phyloP scores from a whole-genome alignment of 1,284 basidiomycete species.

The Volvariella surrecta region DNA sequence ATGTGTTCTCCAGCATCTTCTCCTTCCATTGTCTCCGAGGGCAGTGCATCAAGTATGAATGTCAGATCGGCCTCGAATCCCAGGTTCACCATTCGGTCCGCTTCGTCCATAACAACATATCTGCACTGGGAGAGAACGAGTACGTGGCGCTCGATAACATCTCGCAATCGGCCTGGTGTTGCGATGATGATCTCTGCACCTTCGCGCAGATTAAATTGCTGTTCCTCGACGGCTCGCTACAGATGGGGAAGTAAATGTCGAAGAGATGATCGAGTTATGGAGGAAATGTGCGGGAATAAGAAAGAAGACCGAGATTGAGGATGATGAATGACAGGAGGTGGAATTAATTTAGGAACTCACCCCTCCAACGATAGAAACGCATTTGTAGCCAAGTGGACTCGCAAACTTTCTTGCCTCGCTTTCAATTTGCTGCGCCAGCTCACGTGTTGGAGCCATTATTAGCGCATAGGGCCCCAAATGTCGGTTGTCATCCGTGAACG shows the following conservation, averaged over 20 bases:
- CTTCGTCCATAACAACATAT: slow-evolving; percentile 99
- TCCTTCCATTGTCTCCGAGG: slow-evolving; percentile 78
- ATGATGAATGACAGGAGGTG: neutral
- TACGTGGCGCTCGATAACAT: slow-evolving; percentile 93
- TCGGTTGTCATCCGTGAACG: slow-evolving; percentile 84
- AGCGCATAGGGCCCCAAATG: slow-evolving; percentile 92
- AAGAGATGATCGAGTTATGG: slow-evolving; percentile 8
- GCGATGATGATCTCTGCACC: slow-evolving; percentile 98
- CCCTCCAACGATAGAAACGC: slow-evolving; percentile 97
- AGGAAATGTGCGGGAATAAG: slow-evolving; percentile 6
- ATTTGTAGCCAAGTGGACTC: slow-evolving; percentile 77
- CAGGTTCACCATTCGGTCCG: slow-evolving; percentile 96
- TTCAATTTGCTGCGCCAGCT: slow-evolving; percentile 97
- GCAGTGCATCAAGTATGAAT: slow-evolving; percentile 92
- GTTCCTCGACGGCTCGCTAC: slow-evolving; percentile 87
- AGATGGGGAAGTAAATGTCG: too few species aligned
- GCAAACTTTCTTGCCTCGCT: slow-evolving; percentile 90
- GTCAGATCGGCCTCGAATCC: slow-evolving; percentile 94
- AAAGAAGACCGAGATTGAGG: neutral
- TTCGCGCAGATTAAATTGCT: slow-evolving; percentile 91
- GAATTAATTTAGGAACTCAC: slow-evolving; percentile 33
- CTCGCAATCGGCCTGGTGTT: slow-evolving; percentile 95
- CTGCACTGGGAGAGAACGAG: slow-evolving; percentile 94
- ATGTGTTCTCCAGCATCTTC: slow-evolving; percentile 63
- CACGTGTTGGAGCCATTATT: slow-evolving; percentile 94